phyloP scores from a whole-genome alignment of 352 stramenopile genomes.

The Globisporangium paddicum region DNA sequence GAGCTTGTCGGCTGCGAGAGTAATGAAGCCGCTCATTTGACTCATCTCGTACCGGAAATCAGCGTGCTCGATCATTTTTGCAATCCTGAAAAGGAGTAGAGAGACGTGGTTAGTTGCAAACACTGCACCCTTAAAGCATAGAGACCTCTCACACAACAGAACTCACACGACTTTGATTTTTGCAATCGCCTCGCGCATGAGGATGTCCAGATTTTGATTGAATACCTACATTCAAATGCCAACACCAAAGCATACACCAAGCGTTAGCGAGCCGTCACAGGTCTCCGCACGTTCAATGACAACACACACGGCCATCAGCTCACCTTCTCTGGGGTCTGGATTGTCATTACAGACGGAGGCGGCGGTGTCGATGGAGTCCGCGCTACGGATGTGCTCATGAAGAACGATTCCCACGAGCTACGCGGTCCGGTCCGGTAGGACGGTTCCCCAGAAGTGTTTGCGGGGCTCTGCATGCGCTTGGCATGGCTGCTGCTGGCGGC shows the following conservation, averaged over 20 bases:
- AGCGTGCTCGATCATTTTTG: constrained; percentile 33
- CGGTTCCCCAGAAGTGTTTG: neutral
- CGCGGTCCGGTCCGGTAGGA: constrained; percentile 25
- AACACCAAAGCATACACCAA: neutral
- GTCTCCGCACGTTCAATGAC: neutral
- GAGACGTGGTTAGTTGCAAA: no score
- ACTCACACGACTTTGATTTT: constrained; percentile 57
- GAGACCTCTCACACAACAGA: neutral
- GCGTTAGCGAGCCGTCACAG: neutral
- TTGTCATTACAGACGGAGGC: neutral
- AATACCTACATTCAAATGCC: constrained; percentile 26
- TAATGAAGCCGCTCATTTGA: constrained; percentile 39
- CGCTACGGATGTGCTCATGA: constrained; percentile 12
- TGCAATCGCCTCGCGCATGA: constrained; percentile 40
- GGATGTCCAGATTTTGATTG: constrained; percentile 48
- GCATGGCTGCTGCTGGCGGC: neutral
- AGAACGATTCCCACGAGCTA: constrained; percentile 41
- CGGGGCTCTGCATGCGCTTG: neutral
- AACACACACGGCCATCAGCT: neutral
- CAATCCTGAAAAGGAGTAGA: constrained; percentile 27
- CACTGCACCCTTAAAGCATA: no score
- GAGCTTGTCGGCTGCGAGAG: constrained; percentile 35
- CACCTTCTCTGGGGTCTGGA: constrained; percentile 31
- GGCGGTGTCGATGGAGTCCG: neutral
- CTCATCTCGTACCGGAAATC: constrained; percentile 32